Percentiles rank a stretch among this genome's conserved stretches.
Evolutionary conservation across 768 basidiomycete species (phyloP).

Genomic region (Leccinum uliginosum): DNA sequence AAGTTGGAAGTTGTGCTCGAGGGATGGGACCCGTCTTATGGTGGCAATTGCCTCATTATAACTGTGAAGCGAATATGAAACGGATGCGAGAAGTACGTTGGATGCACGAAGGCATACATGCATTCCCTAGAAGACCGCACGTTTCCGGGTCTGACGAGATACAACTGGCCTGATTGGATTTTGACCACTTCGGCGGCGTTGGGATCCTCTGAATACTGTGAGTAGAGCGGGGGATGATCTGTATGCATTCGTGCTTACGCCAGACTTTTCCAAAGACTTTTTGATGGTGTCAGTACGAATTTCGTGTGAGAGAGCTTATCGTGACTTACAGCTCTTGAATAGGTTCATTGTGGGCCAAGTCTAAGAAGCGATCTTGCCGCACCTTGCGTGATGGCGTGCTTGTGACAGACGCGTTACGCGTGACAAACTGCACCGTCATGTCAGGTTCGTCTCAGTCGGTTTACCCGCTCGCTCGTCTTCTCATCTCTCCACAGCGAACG

Average conservation of each 20-base stretch:
- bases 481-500: constrained; percentile 4
- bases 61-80: constrained; percentile 38
- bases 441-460: constrained; percentile 16
- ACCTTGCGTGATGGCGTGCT: constrained; percentile 9
- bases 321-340: constrained; percentile 69
- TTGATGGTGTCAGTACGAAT: constrained; percentile 18
- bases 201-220: constrained; percentile 67
- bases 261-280: constrained; percentile 89
- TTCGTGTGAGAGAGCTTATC: constrained; percentile 4
- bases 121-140: constrained; percentile 92
- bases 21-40: constrained; percentile 74
- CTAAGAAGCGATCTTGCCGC: constrained; percentile 9
- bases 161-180: constrained; percentile 87
- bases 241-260: constrained; percentile 57
- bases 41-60: constrained; percentile 96
- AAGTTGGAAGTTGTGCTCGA: constrained; percentile 82
- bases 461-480: background rate
- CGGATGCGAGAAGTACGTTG: background rate
- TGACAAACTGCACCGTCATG: constrained; percentile 19
- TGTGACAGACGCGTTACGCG: constrained; percentile 28
- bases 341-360: constrained; percentile 63
- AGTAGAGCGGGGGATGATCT: constrained; percentile 18
- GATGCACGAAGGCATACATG: constrained; percentile 60
- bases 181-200: constrained; percentile 94
- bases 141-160: constrained; percentile 85